A percentile compares a stretch with the other conserved stretches of the same genome.
These are phyloP conservation scores for Linderina pennispora DNA, from an alignment of 192 early-diverging fungal genomes.

Conservation along the genomic window DNA sequence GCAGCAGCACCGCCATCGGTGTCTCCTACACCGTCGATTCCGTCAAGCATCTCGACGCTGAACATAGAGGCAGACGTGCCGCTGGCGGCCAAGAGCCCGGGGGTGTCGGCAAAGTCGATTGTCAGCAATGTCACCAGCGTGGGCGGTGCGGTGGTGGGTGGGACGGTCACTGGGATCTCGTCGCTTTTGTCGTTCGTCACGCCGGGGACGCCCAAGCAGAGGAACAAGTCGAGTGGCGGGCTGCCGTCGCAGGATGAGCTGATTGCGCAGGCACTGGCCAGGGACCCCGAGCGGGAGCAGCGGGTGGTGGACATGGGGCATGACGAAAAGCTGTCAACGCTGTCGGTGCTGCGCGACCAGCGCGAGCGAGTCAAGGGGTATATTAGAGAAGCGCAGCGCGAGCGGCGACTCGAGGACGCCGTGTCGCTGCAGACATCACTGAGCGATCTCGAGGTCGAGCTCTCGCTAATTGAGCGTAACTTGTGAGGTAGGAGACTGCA, in stretches of 20 bases:
- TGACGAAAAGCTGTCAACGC: conserved; percentile 27
- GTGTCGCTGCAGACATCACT: conserved; percentile 56
- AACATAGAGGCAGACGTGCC: neutral
- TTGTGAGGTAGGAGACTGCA: conserved; percentile 1
- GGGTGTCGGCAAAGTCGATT: neutral
- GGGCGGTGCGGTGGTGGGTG: conserved; percentile 3
- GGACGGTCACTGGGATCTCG: conserved; percentile 5
- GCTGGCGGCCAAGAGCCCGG: neutral
- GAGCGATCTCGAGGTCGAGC: conserved; percentile 58
- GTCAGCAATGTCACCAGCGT: neutral
- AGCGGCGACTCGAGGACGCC: conserved; percentile 69
- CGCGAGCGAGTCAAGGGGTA: conserved; percentile 55
- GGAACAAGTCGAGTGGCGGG: too few relatives aligned
- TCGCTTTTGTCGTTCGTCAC: conserved; percentile 23
- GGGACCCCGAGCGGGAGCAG: conserved; percentile 11
- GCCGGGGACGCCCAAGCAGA: neutral
- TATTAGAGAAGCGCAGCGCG: conserved; percentile 56
- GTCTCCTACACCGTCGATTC: conserved; percentile 7
- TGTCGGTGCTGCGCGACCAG: conserved; percentile 68
- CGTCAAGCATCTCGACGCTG: conserved; percentile 9
- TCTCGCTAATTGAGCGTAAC: conserved; percentile 44
- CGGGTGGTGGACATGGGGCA: conserved; percentile 9
- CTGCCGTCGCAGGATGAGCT: conserved; percentile 1
- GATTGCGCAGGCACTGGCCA: conserved; percentile 6
- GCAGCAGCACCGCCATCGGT: too few relatives aligned